Base-by-base conservation (phyloP, 1,284 basidiomycete species). In the Tilletia indica region DNA sequence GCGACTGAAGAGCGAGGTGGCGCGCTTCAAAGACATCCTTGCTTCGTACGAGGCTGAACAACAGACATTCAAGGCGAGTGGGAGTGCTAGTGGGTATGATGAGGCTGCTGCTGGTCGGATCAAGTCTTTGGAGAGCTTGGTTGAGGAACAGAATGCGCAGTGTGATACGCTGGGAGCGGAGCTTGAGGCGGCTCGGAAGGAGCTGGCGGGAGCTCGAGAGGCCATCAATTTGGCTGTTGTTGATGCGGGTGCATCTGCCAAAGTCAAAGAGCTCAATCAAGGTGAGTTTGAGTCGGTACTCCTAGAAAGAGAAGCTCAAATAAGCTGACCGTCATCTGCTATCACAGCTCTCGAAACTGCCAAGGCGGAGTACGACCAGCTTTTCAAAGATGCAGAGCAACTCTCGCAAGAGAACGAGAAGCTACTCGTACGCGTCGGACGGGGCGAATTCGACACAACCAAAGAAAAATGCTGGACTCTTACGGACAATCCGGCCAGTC, bases 331-430 rank as follows among this genome's bases (percentile, higher is more conserved):
- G 74, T 75, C 64, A 45, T n/a, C 25, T 16, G 16, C 42, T 42
- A 4, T 12, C 12, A 21, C 21, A 48, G 66, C 42, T 11, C 66
- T 51, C 21, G 66, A 51, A 25, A 54, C 11, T 4, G 8, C 36
- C 9, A 70, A 73, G 34, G 47, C 61, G 4, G 68, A 64, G 58
- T 48, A 61, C 39, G 58, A 38, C 0, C 70, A 36, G 21, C 48
- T 51, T 11, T 68, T 68, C 86, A 34, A 86, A 85, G 78, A 88
- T 86, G 78, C 91, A 36, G 90, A 91, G 45, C 81, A 86, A 31
- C 86, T 92, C 63, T 91, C 91, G 74, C 89, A 91, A 77, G 88
- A 88, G 38, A 87, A 93, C 21, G 92, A 91, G 82, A 90, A 91
- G 69, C 87, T 94, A 0, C 86, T 88, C 21, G 90, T 67, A 11